Evolutionary conservation across 2,329 filamentous ascomycete species (phyloP).

Genomic region (Beauveria sp.): DNA sequence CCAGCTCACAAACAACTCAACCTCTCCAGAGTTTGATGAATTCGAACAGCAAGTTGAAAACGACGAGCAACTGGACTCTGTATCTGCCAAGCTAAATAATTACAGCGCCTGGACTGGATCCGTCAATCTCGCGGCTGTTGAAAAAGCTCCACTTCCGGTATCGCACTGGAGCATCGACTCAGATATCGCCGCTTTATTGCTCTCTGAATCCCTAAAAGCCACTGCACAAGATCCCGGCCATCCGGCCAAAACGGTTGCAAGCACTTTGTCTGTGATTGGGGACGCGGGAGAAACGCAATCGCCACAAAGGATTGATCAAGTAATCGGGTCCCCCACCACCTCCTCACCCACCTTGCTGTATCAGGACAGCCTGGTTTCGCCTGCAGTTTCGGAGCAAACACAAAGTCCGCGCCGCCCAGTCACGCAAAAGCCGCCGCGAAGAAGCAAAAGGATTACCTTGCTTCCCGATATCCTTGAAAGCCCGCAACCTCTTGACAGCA

Average conservation of each 20-base stretch:
- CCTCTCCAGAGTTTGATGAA: constrained; percentile 45
- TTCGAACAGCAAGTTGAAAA: constrained; percentile 32
- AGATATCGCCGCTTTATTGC: not conserved
- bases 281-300: not conserved
- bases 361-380: not conserved
- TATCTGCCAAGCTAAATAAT: constrained; percentile 18
- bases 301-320: not conserved
- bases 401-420: constrained; percentile 30
- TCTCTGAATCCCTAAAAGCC: constrained; percentile 15
- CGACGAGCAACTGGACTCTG: constrained; percentile 12
- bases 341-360: not conserved
- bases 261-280: not conserved
- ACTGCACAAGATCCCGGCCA: not conserved
- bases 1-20: constrained; percentile 30
- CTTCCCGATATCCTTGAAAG: constrained; percentile 58
- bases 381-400: constrained; percentile 4
- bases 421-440: constrained; percentile 46
- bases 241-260: not conserved
- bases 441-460: constrained; percentile 47
- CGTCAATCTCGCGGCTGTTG: not conserved
- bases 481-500: constrained; percentile 50
- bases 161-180: constrained; percentile 13
- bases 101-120: constrained; percentile 22
- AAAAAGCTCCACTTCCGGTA: constrained; percentile 7
- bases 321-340: not conserved